These are phyloP conservation scores for Claviceps spartinae DNA, from an alignment of 2,329 filamentous ascomycete genomes.

Conservation along the genomic window DNA sequence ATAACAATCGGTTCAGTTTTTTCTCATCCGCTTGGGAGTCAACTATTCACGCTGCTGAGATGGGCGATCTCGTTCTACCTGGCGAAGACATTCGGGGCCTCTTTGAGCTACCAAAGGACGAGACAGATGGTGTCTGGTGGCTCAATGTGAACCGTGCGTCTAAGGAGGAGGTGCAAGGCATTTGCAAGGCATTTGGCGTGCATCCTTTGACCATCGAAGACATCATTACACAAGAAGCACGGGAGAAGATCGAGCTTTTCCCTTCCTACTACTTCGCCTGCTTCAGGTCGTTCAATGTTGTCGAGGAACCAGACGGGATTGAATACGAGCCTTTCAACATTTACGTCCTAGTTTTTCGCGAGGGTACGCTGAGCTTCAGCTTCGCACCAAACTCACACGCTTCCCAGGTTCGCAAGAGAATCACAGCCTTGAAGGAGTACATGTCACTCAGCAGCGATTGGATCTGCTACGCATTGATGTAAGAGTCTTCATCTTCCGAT, in stretches of 20 bases:
- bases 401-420: slow-evolving; percentile 77
- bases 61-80: slow-evolving; percentile 77
- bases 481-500: slow-evolving; percentile 22
- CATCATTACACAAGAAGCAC: slow-evolving; percentile 86
- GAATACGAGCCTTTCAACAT: slow-evolving; percentile 93
- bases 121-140: slow-evolving; percentile 87
- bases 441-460: slow-evolving; percentile 91
- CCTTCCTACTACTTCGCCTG: slow-evolving; percentile 96
- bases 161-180: slow-evolving; percentile 72
- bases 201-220: slow-evolving; percentile 94
- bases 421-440: slow-evolving; percentile 86
- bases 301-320: slow-evolving; percentile 62
- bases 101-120: slow-evolving; percentile 53
- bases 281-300: slow-evolving; percentile 80
- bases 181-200: slow-evolving; percentile 90
- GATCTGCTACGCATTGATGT: slow-evolving; percentile 98
- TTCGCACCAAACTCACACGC: slow-evolving; percentile 82
- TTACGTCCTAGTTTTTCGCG: slow-evolving; percentile 91
- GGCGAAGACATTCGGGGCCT: slow-evolving; percentile 82
- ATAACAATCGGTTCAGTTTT: slow-evolving; percentile 81
- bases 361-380: slow-evolving; percentile 89
- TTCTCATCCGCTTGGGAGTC: slow-evolving; percentile 93
- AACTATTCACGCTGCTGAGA: slow-evolving; percentile 78
- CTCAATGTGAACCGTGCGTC: slow-evolving; percentile 84
- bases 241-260: slow-evolving; percentile 97